phyloP scores from a whole-genome alignment of 179 eudicot genomes.

The Heliamphora pulchella region DNA sequence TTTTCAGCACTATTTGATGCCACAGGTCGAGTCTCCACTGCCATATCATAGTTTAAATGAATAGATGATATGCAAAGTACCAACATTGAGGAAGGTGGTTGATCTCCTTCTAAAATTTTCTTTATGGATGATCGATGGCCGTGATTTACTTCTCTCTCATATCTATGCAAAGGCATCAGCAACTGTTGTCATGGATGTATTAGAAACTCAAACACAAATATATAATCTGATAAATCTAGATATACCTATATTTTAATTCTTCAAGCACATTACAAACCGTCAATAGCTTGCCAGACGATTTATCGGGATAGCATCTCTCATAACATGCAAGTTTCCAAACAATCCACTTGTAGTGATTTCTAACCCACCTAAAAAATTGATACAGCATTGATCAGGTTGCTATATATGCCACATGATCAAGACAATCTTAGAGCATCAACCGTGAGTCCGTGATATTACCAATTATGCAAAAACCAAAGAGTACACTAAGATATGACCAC shows the following conservation, averaged over 20 bases:
- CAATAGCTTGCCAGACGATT: constrained; percentile 40
- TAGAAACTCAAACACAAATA: constrained; percentile 9
- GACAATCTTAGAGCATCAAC: constrained; percentile 9
- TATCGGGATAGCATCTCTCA: constrained; percentile 61
- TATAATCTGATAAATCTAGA: background rate
- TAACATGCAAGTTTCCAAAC: constrained; percentile 95
- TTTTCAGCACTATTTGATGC: constrained; percentile 25
- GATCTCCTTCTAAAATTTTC: constrained; percentile 86
- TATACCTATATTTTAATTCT: constrained; percentile 76
- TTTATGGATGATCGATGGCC: constrained; percentile 85
- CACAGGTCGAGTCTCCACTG: constrained; percentile 25
- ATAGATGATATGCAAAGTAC: constrained; percentile 74
- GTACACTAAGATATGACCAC: background rate
- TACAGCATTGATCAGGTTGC: constrained; percentile 4
- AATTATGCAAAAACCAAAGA: background rate
- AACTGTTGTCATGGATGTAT: constrained; percentile 7
- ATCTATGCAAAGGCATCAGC: constrained; percentile 38
- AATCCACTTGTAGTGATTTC: constrained; percentile 96
- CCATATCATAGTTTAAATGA: constrained; percentile 21
- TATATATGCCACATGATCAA: background rate
- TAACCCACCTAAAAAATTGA: constrained; percentile 62
- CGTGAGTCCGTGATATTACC: background rate
- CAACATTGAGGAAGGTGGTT: constrained; percentile 69
- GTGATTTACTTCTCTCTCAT: constrained; percentile 90
- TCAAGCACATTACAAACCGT: constrained; percentile 64